These are phyloP conservation scores for Spatholobus suberectus DNA, from an alignment of 306 rosid genomes.

Conservation along the genomic window DNA sequence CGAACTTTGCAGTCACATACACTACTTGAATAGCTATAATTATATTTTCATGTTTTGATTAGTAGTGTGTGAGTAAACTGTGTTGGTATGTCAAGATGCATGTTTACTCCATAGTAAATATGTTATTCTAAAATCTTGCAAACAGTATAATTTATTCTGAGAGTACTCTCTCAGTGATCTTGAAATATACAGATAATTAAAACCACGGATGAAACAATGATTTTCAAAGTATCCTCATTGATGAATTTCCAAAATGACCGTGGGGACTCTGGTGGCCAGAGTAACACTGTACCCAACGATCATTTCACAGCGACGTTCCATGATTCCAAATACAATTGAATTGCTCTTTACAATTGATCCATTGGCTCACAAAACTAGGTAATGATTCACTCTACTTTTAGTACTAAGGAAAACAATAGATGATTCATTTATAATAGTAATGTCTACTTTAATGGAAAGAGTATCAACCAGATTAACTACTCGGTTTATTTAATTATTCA, in stretches of 20 bases:
- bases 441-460: neutral
- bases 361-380: neutral
- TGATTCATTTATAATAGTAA: neutral
- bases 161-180: neutral
- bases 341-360: neutral
- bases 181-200: neutral
- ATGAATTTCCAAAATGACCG: neutral
- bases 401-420: neutral
- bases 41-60: neutral
- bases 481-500: neutral
- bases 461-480: neutral
- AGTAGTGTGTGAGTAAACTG: neutral
- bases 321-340: neutral
- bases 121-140: neutral
- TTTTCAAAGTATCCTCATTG: neutral
- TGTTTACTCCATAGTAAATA: neutral
- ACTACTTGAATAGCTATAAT: neutral
- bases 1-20: neutral
- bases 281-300: neutral
- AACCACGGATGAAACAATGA: neutral
- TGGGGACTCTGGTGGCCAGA: neutral
- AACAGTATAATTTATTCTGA: neutral
- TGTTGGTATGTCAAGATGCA: neutral
- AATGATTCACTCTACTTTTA: neutral
- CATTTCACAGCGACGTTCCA: neutral